Base-by-base conservation (phyloP, 176 grass and related monocot genomes). In the Puccinellia tenuiflora region DNA sequence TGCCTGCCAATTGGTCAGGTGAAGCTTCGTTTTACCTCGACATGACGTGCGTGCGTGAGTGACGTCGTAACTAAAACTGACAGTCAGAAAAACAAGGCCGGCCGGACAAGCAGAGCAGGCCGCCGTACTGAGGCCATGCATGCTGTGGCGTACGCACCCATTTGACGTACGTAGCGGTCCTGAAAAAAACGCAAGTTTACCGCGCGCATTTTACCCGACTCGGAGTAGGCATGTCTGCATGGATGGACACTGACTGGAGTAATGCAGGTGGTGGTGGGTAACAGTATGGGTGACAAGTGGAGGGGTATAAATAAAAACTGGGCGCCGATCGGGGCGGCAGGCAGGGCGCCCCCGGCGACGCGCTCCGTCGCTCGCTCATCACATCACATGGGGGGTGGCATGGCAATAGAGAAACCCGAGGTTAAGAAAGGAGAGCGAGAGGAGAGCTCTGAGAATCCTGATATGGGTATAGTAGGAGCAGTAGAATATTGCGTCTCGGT, bases 291-390 rank as follows among this genome's bases (percentile, higher is more conserved):
- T 26, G 74, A 75, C 87, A 76, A 89, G 84, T 79, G 80, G 67
- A 67, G 35, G 79, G 26, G 75, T 79, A 83, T 83, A 86, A n/a
- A n/a, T 38, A 40, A 40, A 86, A 81, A 83, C 21, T 39, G 75
- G 7, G 74, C 33, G 33, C 3, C 63, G 78, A 81, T 86, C 83
- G 78, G 62, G 86, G 86, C 31, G 37, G 73, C 80, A 66, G 72
- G 83, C 60, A 75, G 74, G 79, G 79, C 62, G 53, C 40, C 90
- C 83, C 90, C 83, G 85, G 88, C 38, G 86, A 87, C 68, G 74
- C 69, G 76, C 52, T 43, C 54, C 34, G 29, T 66, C 38, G 71
- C 3, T 34, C 3, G 33, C 65, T 87, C 90, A 86, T 87, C 79
- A n/a, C n/a, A n/a, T 90, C 54, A 57, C 54, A 57, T 57, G 80